Evolutionary conservation across 495 filamentous ascomycete genomes (phyloP), one percentile per base, ranked within the genome.

Genomic region (Penicillium bialowiezense): DNA sequence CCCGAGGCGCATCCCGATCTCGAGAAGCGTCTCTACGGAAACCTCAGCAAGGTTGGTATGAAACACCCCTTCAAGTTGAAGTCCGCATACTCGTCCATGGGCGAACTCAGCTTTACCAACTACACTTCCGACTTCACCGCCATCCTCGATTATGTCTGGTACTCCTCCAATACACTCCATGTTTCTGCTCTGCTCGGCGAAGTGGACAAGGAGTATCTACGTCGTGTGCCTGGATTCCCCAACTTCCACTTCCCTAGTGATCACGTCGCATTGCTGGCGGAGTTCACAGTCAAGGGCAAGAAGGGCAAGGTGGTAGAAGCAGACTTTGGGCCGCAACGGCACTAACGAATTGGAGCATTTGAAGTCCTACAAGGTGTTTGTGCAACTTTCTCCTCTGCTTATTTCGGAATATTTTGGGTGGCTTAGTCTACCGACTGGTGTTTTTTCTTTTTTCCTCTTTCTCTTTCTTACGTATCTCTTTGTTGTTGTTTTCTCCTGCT

Each of bases 171-270:
- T 65, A 82, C 89, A 23, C 76, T 98, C 35, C 88, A 95, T 62
- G 85, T 95, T 24, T 87, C 89, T 28, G 87, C 83, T 33, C 68
- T 98, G 48, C 87, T 98, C 8, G 95, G 93, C 6, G 84, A 92
- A 31, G 89, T 96, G 9, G 95, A 98, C 68, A 81, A 83, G 60
- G 83, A 93, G 10, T 95, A 97, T 67, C 84, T 98, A 48, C 84
- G 86, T 56, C 79, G 84, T 37, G 90, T 97, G 5, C 93, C 93
- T 3, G 93, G 93, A 0, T 98, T 97, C 69, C 93, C 93, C 9
- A 95, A 97, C 59, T 91, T 87, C 63, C 93, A 97, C 71, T 97
- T 96, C 73, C 95, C 95, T 1, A 93, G 90, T 66, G 93, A 98
- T 68, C 93, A 98, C 70, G 81, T 98, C 58, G 88, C 91, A 68